A percentile compares a stretch with the other conserved stretches of the same genome.
These are phyloP conservation scores for Xerocomus brunneocitrinus DNA, from an alignment of 768 basidiomycete species.

Conservation along the genomic window DNA sequence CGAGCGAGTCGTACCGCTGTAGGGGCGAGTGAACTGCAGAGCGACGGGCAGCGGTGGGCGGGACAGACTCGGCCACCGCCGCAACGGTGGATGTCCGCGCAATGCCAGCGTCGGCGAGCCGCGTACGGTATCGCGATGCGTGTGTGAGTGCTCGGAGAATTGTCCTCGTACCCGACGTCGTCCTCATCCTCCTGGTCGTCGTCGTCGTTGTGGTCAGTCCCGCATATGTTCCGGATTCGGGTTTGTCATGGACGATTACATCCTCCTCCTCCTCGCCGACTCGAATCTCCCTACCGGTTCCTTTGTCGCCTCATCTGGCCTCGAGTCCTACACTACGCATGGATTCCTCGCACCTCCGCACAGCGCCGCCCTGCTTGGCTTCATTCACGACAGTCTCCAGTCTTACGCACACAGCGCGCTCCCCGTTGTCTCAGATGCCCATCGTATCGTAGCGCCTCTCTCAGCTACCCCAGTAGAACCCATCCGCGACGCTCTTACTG, in stretches of 20 bases:
- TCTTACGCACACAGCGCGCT: slow-evolving; percentile 75
- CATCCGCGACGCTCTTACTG: slow-evolving; percentile 31
- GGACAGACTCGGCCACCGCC: neutral
- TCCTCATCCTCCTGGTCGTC: slow-evolving; percentile 4
- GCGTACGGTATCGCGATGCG: slow-evolving; percentile 1
- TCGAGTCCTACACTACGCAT: slow-evolving; percentile 87
- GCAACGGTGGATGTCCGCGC: slow-evolving; percentile 12
- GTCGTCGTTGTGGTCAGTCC: slow-evolving; percentile 1
- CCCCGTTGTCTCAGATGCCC: slow-evolving; percentile 74
- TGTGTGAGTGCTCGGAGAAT: neutral
- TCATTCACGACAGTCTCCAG: slow-evolving; percentile 67
- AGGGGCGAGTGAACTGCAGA: slow-evolving; percentile 21
- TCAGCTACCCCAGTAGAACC: slow-evolving; percentile 8
- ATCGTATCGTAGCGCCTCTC: slow-evolving; percentile 34
- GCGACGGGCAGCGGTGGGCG: neutral
- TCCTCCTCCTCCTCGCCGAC: slow-evolving; percentile 79
- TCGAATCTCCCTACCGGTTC: slow-evolving; percentile 96
- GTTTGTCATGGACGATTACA: slow-evolving; percentile 40
- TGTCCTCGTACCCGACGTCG: slow-evolving; percentile 1
- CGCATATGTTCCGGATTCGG: neutral
- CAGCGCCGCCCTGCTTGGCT: slow-evolving; percentile 39
- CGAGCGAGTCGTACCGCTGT: slow-evolving; percentile 43
- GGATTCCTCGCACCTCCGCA: slow-evolving; percentile 51
- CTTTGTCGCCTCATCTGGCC: slow-evolving; percentile 90
- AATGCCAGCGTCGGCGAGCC: neutral